Conservation (phyloP, 1,139 yeast genomes). For the Lodderomyces metapsilosis region DNA sequence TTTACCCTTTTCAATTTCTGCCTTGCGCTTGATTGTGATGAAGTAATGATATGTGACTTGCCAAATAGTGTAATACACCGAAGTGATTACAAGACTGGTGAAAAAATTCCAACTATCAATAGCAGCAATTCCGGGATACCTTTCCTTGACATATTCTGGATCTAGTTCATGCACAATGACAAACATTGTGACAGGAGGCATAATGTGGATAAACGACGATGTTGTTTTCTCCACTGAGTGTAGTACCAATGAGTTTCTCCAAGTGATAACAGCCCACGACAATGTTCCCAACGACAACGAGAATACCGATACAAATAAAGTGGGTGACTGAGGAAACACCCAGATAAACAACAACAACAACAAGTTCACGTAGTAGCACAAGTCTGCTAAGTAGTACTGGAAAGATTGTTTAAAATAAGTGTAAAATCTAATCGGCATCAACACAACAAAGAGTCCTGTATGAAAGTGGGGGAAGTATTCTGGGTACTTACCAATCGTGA, state of each 20-base stretch:
- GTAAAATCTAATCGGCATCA: conserved; percentile 85
- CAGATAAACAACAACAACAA: conserved; percentile 72
- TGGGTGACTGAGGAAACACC: conserved; percentile 72
- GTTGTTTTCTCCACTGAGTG: conserved; percentile 95
- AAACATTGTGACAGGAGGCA: conserved; percentile 88
- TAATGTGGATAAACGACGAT: conserved; percentile 82
- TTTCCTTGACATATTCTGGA: conserved; percentile 44
- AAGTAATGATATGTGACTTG: conserved; percentile 87
- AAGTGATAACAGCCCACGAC: conserved; percentile 91
- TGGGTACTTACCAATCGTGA: conserved; percentile 77
- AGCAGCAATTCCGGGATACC: conserved; percentile 81
- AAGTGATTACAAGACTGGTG: conserved; percentile 74
- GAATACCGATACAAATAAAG: conserved; percentile 77
- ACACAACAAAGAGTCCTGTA: conserved; percentile 54
- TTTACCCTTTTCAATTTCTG: conserved; percentile 80
- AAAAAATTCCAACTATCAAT: conserved; percentile 69
- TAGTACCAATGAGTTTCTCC: conserved; percentile 91
- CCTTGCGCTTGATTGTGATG: conserved; percentile 76
- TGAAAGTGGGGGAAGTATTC: conserved; percentile 74
- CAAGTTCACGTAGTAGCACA: conserved; percentile 87
- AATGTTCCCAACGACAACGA: conserved; percentile 87
- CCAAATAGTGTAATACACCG: conserved; percentile 89
- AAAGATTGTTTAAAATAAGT: conserved; percentile 76
- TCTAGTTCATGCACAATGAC: conserved; percentile 83
- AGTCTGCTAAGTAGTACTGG: conserved; percentile 88